Evolutionary conservation across 345 rosid genomes (phyloP).

Genomic region (Ceriops decandra): DNA sequence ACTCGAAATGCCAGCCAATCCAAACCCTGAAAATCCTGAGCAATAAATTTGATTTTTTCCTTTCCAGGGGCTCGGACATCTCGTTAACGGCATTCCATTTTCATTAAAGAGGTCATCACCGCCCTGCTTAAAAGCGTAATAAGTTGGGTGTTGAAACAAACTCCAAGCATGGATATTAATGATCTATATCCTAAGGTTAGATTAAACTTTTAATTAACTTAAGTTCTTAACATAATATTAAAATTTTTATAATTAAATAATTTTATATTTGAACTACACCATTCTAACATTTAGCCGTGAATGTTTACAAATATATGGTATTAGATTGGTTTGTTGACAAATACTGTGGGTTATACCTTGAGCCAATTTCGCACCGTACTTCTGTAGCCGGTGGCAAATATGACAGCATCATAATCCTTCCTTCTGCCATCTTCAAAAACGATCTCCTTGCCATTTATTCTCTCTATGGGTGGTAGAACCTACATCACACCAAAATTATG

Average conservation of each 20-base stretch:
- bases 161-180: background rate
- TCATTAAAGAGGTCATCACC: constrained; percentile 32
- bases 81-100: constrained; percentile 38
- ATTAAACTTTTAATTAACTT: too few species aligned
- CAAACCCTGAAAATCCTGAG: constrained; percentile 45
- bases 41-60: constrained; percentile 48
- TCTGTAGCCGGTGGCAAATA: constrained; percentile 61
- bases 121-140: constrained; percentile 18
- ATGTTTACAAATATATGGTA: too few species aligned
- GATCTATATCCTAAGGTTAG: too few species aligned
- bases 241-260: too few species aligned
- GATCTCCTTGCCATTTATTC: constrained; percentile 27
- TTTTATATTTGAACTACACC: too few species aligned
- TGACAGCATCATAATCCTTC: constrained; percentile 34
- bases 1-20: constrained; percentile 39
- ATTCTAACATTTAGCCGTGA: too few species aligned
- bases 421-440: constrained; percentile 28
- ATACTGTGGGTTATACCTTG: constrained; percentile 30
- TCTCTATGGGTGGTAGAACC: constrained; percentile 35
- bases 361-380: constrained; percentile 55
- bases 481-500: background rate
- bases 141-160: background rate
- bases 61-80: constrained; percentile 47
- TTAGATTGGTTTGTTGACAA: too few species aligned
- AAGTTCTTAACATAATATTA: too few species aligned